phyloP scores from a whole-genome alignment of 148 eudicot species.

The Fagopyrum homotropicum region DNA sequence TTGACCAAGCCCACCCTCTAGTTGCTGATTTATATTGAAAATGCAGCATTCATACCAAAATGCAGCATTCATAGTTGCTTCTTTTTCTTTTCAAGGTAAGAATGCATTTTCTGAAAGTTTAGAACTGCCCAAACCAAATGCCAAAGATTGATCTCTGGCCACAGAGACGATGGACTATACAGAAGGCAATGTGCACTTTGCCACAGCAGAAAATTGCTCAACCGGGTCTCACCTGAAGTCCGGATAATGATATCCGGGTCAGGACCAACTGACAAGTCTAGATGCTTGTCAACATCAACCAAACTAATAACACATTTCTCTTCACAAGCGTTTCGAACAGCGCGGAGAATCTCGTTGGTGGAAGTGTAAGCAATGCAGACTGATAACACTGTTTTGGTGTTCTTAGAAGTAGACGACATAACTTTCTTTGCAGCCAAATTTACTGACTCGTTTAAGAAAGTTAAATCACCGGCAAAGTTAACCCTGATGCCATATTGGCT shows the following conservation, averaged over 20 bases:
- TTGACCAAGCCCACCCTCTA: too few relatives aligned
- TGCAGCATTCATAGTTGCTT: conserved; percentile 29
- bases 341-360: conserved; percentile 63
- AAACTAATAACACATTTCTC: conserved; percentile 40
- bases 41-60: too few relatives aligned
- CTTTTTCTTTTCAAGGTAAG: conserved; percentile 31
- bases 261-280: conserved; percentile 44
- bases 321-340: conserved; percentile 43
- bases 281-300: conserved; percentile 43
- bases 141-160: conserved; percentile 63
- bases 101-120: conserved; percentile 35
- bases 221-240: conserved; percentile 66
- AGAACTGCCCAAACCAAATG: conserved; percentile 57
- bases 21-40: too few relatives aligned
- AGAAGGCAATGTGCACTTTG: conserved; percentile 45
- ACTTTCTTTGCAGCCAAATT: conserved; percentile 28
- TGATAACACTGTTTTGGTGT: conserved; percentile 25
- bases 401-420: conserved; percentile 29
- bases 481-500: conserved; percentile 54
- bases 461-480: conserved; percentile 28
- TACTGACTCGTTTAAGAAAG: conserved; percentile 23
- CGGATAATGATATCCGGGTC: conserved; percentile 60
- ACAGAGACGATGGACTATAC: conserved; percentile 49
- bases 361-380: conserved; percentile 70
- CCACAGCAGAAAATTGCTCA: conserved; percentile 74